These are phyloP conservation scores for Filobasidium floriforme DNA, from an alignment of 768 basidiomycete species.

Conservation along the genomic window DNA sequence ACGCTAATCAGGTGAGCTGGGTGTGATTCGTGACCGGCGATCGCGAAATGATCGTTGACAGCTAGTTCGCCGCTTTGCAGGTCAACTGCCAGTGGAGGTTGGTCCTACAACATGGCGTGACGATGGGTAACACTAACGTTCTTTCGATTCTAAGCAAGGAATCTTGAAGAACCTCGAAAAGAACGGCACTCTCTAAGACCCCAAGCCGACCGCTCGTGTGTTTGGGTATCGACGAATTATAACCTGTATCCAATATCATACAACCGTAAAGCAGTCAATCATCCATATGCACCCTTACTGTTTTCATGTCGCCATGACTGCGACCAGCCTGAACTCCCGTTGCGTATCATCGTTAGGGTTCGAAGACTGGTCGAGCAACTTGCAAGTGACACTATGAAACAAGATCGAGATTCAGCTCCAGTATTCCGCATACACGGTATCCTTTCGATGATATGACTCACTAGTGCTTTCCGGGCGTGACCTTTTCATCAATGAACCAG, in stretches of 20 bases:
- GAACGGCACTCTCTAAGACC: not conserved
- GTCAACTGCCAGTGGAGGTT: constrained; percentile 4
- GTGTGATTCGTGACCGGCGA: not conserved
- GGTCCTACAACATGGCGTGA: not conserved
- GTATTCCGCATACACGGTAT: not conserved
- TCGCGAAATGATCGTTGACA: not conserved
- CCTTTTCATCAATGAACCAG: constrained; percentile 43
- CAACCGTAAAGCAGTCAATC: not conserved
- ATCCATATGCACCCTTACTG: not conserved
- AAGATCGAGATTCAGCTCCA: not conserved
- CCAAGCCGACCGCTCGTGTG: not conserved
- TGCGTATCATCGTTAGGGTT: constrained; percentile 35
- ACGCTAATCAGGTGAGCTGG: constrained; percentile 5
- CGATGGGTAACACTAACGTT: not conserved
- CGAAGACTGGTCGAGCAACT: constrained; percentile 29
- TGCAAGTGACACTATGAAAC: constrained; percentile 34
- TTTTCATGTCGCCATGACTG: constrained; percentile 43
- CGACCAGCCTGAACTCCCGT: constrained; percentile 38
- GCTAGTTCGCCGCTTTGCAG: not conserved
- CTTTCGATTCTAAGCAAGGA: not conserved
- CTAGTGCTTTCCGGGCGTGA: constrained; percentile 43
- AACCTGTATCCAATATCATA: not conserved
- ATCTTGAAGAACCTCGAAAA: constrained; percentile 9
- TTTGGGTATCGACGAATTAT: not conserved
- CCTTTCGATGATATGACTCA: constrained; percentile 22